Conservation (phyloP, 1,284 basidiomycete genomes). For the Marasmius fiardii region DNA sequence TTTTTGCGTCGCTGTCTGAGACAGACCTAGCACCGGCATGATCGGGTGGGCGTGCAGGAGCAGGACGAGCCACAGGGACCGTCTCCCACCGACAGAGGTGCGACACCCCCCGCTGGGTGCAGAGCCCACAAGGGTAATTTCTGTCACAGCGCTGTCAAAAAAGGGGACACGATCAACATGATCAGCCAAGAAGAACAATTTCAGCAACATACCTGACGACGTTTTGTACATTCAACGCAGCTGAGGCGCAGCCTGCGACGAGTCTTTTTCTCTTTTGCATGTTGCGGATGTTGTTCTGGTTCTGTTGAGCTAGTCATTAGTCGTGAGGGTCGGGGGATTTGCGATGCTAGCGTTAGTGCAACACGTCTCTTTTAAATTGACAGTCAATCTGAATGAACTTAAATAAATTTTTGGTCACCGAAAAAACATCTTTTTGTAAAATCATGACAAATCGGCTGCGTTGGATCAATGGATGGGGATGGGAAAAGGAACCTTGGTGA, state of each 20-base stretch:
- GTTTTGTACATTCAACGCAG: constrained; percentile 55
- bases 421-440: not conserved
- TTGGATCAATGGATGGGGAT: constrained; percentile 1
- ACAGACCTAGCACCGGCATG: constrained; percentile 16
- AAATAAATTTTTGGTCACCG: constrained; percentile 1
- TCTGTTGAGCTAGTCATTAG: constrained; percentile 1
- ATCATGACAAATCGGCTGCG: constrained; percentile 4
- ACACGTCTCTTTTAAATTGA: constrained; percentile 2
- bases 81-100: constrained; percentile 55
- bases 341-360: not conserved
- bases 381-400: constrained; percentile 3
- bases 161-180: not conserved
- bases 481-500: not conserved
- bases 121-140: constrained; percentile 48
- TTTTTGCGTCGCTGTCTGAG: constrained; percentile 25
- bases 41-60: constrained; percentile 42
- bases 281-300: not conserved
- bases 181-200: not conserved
- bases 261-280: constrained; percentile 38
- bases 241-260: constrained; percentile 42
- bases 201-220: constrained; percentile 40
- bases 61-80: constrained; percentile 43
- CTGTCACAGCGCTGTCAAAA: constrained; percentile 50
- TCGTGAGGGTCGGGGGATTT: not conserved
- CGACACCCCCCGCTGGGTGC: constrained; percentile 44